Conservation (phyloP, 163 green algal species). For the Scenedesmus sp. region DNA sequence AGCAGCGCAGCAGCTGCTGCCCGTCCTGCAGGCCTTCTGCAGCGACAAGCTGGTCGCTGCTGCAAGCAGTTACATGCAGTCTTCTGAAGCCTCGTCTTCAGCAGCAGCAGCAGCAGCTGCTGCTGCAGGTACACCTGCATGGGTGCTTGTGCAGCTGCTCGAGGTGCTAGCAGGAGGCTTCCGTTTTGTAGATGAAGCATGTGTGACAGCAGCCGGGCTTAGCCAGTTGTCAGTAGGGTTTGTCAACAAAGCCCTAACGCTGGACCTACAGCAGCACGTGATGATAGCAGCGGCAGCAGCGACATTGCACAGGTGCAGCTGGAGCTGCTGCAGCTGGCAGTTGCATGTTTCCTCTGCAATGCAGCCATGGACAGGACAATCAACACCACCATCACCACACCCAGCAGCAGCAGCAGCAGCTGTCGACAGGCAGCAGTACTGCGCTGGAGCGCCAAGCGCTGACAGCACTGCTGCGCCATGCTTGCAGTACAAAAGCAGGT, state of each 20-base stretch:
- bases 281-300: slow-evolving; percentile 26
- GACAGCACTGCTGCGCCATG: slow-evolving; percentile 48
- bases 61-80: slow-evolving; percentile 6
- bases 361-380: too few relatives aligned
- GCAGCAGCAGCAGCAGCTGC: slow-evolving; percentile 46
- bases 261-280: background rate
- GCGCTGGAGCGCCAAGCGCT: slow-evolving; percentile 32
- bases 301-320: background rate
- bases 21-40: slow-evolving; percentile 19
- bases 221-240: slow-evolving; percentile 34
- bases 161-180: slow-evolving; percentile 22
- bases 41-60: background rate
- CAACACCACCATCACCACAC: background rate
- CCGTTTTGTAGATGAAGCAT: slow-evolving; percentile 24
- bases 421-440: slow-evolving; percentile 39
- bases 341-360: slow-evolving; percentile 41
- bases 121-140: background rate
- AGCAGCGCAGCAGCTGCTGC: slow-evolving; percentile 13
- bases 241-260: slow-evolving; percentile 20
- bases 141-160: slow-evolving; percentile 21
- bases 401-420: background rate
- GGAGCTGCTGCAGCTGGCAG: slow-evolving; percentile 37
- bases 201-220: slow-evolving; percentile 26
- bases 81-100: background rate
- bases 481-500: slow-evolving; percentile 12